Percentiles rank a stretch among this genome's conserved stretches.
phyloP scores from a whole-genome alignment of 768 basidiomycete species.

The Boletus pseudo-olivaceus region DNA sequence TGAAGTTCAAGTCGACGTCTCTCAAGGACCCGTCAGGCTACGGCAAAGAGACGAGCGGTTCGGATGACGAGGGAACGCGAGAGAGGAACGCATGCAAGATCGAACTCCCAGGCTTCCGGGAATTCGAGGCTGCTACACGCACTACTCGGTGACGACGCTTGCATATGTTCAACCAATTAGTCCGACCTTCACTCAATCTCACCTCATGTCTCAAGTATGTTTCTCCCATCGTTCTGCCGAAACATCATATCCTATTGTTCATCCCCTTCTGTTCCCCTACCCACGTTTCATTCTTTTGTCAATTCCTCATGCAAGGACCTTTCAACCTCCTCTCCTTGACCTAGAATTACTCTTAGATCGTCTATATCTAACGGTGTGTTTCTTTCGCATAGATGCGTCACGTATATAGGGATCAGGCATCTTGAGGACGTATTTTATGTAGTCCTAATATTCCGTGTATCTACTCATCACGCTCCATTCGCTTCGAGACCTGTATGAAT shows the following conservation, averaged over 20 bases:
- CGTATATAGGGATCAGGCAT: conserved; percentile 33
- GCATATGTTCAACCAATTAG: neutral
- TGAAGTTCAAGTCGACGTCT: conserved; percentile 43
- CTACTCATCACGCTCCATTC: conserved; percentile 15
- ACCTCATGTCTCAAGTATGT: conserved; percentile 5
- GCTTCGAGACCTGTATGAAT: conserved; percentile 19
- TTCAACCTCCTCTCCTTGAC: conserved; percentile 5
- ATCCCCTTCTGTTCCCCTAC: neutral
- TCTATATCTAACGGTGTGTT: conserved; percentile 9
- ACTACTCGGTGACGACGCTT: conserved; percentile 15
- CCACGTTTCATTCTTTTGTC: conserved; percentile 4
- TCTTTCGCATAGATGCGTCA: conserved; percentile 28
- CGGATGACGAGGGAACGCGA: conserved; percentile 21
- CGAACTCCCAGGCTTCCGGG: conserved; percentile 60
- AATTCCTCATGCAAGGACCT: conserved; percentile 8
- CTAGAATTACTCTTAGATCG: conserved; percentile 26
- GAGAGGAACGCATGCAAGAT: conserved; percentile 32
- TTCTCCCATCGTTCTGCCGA: conserved; percentile 4
- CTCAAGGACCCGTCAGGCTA: conserved; percentile 9
- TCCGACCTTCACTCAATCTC: neutral
- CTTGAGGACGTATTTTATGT: conserved; percentile 36
- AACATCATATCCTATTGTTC: conserved; percentile 21
- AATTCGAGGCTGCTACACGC: conserved; percentile 54
- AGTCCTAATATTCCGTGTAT: conserved; percentile 31
- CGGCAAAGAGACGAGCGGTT: conserved; percentile 19